Percentiles rank a stretch among this genome's conserved stretches.
These are phyloP conservation scores for Hortiboletus campestris DNA, from an alignment of 768 basidiomycete species.

Conservation along the genomic window DNA sequence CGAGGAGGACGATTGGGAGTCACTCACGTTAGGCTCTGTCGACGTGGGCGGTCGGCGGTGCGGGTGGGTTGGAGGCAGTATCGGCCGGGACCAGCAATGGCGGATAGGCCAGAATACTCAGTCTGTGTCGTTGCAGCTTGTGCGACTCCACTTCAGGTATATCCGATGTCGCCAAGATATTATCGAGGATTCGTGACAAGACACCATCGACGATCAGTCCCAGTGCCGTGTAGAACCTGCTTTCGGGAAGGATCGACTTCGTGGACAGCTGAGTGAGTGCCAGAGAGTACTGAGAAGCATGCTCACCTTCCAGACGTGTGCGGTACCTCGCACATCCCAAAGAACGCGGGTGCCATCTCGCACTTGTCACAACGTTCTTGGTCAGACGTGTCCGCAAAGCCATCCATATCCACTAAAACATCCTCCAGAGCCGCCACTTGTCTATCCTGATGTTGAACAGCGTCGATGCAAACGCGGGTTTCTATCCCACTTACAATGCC, in stretches of 20 bases:
- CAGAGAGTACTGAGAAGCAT: background rate
- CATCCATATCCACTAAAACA: conserved; percentile 52
- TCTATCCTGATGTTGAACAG: conserved; percentile 16
- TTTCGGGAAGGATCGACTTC: conserved; percentile 67
- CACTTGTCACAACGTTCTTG: conserved; percentile 77
- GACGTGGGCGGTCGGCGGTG: conserved; percentile 40
- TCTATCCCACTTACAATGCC: conserved; percentile 53
- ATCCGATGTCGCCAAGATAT: conserved; percentile 75
- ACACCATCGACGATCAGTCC: conserved; percentile 70
- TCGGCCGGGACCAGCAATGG: conserved; percentile 28
- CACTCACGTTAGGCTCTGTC: conserved; percentile 23
- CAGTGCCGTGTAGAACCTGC: conserved; percentile 69
- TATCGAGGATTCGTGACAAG: conserved; percentile 65
- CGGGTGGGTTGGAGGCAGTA: conserved; percentile 54
- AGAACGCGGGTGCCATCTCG: conserved; percentile 61
- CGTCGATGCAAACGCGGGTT: background rate
- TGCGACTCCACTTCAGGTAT: conserved; percentile 89
- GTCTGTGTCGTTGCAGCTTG: conserved; percentile 29
- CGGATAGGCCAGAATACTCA: background rate
- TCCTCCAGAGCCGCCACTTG: conserved; percentile 32
- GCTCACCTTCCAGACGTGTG: conserved; percentile 74
- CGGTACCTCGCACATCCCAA: conserved; percentile 59
- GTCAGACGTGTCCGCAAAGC: conserved; percentile 67
- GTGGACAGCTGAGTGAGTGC: background rate
- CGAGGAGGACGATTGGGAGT: conserved; percentile 28